Base-by-base conservation (phyloP, 805 yeast species). In the Pichia insulana region DNA sequence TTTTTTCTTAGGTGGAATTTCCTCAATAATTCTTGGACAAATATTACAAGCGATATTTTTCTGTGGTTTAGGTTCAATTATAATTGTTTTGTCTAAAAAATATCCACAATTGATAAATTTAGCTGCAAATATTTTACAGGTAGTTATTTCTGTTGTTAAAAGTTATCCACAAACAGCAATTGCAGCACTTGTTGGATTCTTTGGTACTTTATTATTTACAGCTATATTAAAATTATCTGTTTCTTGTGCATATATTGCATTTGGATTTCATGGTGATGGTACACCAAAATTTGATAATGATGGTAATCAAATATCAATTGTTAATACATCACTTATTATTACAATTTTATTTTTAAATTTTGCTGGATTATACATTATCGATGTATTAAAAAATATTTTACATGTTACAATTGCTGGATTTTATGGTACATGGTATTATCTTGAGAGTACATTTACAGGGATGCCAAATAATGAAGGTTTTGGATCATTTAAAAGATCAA, bases 351-450 rank as follows among this genome's bases (percentile, higher is more conserved):
- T 48, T 27, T 15, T 48, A 8, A 46, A 43, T 33, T 85, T 87
- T 61, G 83, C 92, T 8, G 95, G 95, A 13, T 87, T 76, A 56
- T 83, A 80, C 59, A 81, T 86, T 46, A 71, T 89, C 16, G 96
- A 87, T 61, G 92, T 87, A 17, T 68, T 84, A 48, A 79, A 80
- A 65, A 87, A 83, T 53, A 73, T 85, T 11, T 78, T 88, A 37
- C 94, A 89, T 56, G 81, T 81, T 19, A 77, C 92, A 1, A 80
- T 86, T 39, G 74, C 92, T 28, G 95, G 95, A 18, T 78, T 87
- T 28, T 89, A 76, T 58, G 96, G 96, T n/a, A 76, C 90, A 5
- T 88, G 96, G 96, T 88, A 84, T 62, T 89, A 86, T 59, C 69
- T 82, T 56, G 32, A 76, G 86, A 47, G 47, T 20, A 43, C 54